Base-by-base conservation (phyloP, 495 filamentous ascomycete species). In the Aspergillus panamensis region DNA sequence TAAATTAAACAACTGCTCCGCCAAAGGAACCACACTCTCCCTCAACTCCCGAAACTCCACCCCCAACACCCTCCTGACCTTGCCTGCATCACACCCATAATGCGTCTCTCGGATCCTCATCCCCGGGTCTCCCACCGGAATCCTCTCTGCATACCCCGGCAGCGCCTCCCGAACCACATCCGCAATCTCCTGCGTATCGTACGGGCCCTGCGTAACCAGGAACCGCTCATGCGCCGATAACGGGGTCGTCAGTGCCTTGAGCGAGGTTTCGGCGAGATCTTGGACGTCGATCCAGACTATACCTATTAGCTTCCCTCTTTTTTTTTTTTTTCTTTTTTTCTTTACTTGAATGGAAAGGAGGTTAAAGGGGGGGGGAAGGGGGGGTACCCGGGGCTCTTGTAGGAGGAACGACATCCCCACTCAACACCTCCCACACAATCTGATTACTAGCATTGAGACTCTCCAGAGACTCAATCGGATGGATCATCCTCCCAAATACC, bases 211-310 rank as follows among this genome's bases (percentile, higher is more conserved):
- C 1, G 71, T 73, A 1, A 75, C 62, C n/a, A 71, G 14, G 53
- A 73, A 69, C 10, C 69, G 65, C 33, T 76, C 66, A 47, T 72
- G 70, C 0, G 58, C 56, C 0, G 66, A 64, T 0, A 55, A 65
- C 6, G 69, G 59, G 8, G 57, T 65, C 1, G 60, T 70, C 10
- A 76, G 31, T 0, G 70, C 61, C 14, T 60, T 53, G 37, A 71
- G 51, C 35, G 73, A 71, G 1, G 70, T 66, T 3, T 57, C 58
- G 1, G 77, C 73, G 1, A 78, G 61, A 51, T 76, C 76, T 19
- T 69, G 56, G 1, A 70, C 67, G 42, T 70, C 67, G 31, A 67
- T 54, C 66, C 66, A 69, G 8, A 69, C 66, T 69, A 3, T 19
- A n/a, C 1, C 16, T 43, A 6, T 43, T 44, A 44, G 40, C 40